Conservation (phyloP, 768 basidiomycete species). For the Podaxis pistillaris region DNA sequence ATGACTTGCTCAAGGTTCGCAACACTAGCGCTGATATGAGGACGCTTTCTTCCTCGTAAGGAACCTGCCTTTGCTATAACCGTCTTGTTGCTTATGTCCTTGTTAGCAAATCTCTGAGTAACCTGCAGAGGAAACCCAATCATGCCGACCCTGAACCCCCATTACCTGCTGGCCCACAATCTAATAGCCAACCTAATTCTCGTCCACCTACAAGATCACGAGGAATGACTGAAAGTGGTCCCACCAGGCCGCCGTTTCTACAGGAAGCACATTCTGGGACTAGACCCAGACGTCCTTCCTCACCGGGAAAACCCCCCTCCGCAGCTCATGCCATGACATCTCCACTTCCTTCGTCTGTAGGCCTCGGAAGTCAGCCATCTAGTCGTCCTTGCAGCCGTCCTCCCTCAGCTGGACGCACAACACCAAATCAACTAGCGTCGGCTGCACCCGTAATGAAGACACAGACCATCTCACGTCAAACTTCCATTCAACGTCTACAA, state of each 20-base stretch:
- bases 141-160: constrained; percentile 24
- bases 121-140: constrained; percentile 4
- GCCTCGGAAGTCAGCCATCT: constrained; percentile 10
- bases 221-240: constrained; percentile 45
- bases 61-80: background rate
- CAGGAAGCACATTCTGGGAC: constrained; percentile 22
- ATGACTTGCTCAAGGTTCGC: constrained; percentile 1
- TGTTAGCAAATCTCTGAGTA: constrained; percentile 6
- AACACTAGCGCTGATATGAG: background rate
- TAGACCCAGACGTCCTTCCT: constrained; percentile 7
- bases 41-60: constrained; percentile 12
- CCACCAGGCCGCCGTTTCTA: constrained; percentile 31
- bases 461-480: constrained; percentile 39
- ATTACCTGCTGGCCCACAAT: constrained; percentile 26
- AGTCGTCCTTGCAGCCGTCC: constrained; percentile 15
- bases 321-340: constrained; percentile 8
- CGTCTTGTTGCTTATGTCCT: constrained; percentile 4
- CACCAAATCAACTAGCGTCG: background rate
- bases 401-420: constrained; percentile 11
- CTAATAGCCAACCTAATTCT: constrained; percentile 30
- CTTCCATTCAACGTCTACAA: constrained; percentile 39
- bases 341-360: constrained; percentile 8
- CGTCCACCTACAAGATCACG: constrained; percentile 46
- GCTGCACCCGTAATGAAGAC: constrained; percentile 21
- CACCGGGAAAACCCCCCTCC: constrained; percentile 9